Conservation (phyloP, 208 protist species). For the Acanthamoeba culbertsoni region DNA sequence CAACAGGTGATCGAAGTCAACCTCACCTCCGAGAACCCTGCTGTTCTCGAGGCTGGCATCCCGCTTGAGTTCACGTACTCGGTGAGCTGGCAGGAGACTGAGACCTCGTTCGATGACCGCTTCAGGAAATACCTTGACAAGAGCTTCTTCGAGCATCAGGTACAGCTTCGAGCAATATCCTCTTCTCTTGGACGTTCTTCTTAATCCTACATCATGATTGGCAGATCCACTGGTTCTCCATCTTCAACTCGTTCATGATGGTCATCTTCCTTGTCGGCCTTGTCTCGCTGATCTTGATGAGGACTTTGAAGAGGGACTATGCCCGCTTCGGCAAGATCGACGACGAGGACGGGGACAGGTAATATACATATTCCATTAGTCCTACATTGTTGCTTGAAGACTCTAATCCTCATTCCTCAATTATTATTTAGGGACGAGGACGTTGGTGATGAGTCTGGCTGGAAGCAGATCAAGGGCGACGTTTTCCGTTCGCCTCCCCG, state of each 20-base stretch:
- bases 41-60: conserved; percentile 54
- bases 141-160: conserved; percentile 88
- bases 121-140: conserved; percentile 90
- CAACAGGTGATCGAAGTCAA: conserved; percentile 86
- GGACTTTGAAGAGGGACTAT: conserved; percentile 88
- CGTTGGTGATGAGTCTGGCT: conserved; percentile 89
- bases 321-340: conserved; percentile 83
- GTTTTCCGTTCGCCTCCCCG: conserved; percentile 90
- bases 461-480: conserved; percentile 94
- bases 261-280: conserved; percentile 90
- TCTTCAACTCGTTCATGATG: conserved; percentile 92
- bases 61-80: conserved; percentile 88
- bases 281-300: conserved; percentile 89
- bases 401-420: not conserved
- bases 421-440: conserved; percentile 61
- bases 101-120: conserved; percentile 86
- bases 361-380: not conserved
- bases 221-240: conserved; percentile 91
- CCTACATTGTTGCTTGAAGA: not conserved
- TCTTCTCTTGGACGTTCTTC: conserved; percentile 10
- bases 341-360: conserved; percentile 68
- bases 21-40: conserved; percentile 79
- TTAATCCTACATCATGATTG: not conserved
- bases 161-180: not conserved
- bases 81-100: conserved; percentile 82